A percentile compares a stretch with the other conserved stretches of the same genome.
These are phyloP conservation scores for Amauroascus niger DNA, from an alignment of 2,329 filamentous ascomycete genomes.

Conservation along the genomic window DNA sequence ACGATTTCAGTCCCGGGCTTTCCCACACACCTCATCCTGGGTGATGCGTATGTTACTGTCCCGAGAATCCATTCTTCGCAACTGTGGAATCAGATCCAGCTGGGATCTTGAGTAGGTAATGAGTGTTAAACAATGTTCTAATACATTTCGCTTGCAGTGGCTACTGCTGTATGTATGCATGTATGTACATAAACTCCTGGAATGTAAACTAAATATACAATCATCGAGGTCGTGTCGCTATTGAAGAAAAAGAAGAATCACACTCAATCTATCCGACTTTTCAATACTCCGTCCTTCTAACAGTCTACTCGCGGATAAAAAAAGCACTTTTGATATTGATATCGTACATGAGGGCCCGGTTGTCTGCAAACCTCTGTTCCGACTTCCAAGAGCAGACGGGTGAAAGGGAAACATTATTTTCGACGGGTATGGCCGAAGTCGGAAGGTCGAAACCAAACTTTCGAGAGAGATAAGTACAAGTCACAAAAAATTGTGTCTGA, in stretches of 20 bases:
- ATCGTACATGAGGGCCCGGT: background rate
- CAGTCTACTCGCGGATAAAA: background rate
- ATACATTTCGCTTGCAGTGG: background rate
- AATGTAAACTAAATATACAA: background rate
- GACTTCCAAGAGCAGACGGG: background rate
- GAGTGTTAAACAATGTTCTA: background rate
- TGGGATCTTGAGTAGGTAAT: no score
- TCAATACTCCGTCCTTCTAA: no score
- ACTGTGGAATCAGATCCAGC: background rate
- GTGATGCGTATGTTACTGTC: background rate
- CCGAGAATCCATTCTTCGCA: background rate
- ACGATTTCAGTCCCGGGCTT: background rate
- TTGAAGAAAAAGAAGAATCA: background rate
- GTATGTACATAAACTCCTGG: no score
- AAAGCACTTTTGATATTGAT: background rate
- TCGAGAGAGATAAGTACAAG: no score
- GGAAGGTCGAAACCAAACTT: no score
- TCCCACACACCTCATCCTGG: no score
- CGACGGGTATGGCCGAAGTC: no score
- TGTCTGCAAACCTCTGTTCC: no score
- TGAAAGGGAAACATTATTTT: no score
- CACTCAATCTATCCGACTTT: background rate
- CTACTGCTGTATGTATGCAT: background rate
- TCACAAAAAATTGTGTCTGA: background rate
- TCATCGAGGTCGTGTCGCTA: background rate